phyloP scores from a whole-genome alignment of 1,284 basidiomycete genomes.

The Apiotrichum porosum region DNA sequence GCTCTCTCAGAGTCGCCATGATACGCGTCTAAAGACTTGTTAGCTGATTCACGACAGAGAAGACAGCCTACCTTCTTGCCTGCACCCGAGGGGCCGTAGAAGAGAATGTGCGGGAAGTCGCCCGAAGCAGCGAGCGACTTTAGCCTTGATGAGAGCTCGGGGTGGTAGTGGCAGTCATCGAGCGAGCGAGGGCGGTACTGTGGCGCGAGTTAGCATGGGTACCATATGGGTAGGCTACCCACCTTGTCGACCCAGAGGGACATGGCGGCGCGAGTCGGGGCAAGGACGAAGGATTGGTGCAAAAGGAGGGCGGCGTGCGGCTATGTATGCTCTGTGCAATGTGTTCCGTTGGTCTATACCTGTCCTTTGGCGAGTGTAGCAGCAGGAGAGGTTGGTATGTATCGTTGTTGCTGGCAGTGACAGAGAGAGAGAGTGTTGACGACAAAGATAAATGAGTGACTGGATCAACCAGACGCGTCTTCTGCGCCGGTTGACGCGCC shows the following conservation, averaged over 20 bases:
- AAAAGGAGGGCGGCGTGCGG: too few species aligned
- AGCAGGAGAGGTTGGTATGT: not conserved
- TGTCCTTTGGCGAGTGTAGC: too few species aligned
- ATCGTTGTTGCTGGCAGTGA: not conserved
- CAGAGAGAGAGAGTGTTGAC: too few species aligned
- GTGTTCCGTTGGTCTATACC: too few species aligned
- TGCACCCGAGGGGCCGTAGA: constrained; percentile 95
- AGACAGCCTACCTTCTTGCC: constrained; percentile 69
- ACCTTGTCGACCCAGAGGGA: constrained; percentile 87
- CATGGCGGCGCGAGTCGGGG: constrained; percentile 52
- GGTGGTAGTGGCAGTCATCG: constrained; percentile 84
- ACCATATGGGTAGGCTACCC: constrained; percentile 8
- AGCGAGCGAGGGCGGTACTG: constrained; percentile 84
- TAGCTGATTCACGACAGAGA: constrained; percentile 9
- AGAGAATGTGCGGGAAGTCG: constrained; percentile 96
- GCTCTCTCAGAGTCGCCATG: constrained; percentile 75
- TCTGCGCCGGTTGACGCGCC: too few species aligned
- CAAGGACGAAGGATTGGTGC: not conserved
- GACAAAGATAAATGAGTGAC: too few species aligned
- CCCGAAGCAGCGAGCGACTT: constrained; percentile 75
- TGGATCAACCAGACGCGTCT: not conserved
- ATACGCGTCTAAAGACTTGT: constrained; percentile 73
- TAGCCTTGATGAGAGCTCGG: constrained; percentile 71
- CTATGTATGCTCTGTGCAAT: too few species aligned
- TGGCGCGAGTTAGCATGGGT: not conserved